A percentile compares a stretch with the other conserved stretches of the same genome.
Evolutionary conservation across 768 basidiomycete species (phyloP).

Genomic region (Podaxis rugospora): DNA sequence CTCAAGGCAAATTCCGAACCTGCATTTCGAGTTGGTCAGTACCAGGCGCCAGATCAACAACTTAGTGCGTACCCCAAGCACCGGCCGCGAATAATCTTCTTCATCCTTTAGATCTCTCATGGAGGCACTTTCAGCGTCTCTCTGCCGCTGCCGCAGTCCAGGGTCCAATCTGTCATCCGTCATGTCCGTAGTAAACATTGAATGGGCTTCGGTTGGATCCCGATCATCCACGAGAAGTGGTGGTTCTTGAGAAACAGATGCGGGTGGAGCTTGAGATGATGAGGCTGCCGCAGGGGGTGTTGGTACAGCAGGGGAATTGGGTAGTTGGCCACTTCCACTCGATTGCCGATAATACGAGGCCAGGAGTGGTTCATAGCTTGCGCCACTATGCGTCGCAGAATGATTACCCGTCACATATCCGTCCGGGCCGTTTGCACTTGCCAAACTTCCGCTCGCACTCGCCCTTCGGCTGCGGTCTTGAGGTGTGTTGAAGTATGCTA

Average conservation of each 20-base stretch:
- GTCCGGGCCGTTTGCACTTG: conserved; percentile 7
- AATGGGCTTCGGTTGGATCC: conserved; percentile 21
- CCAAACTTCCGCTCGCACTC: conserved; percentile 13
- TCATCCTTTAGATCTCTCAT: conserved; percentile 39
- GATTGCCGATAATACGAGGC: conserved; percentile 22
- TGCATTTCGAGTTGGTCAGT: conserved; percentile 17
- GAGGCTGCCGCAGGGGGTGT: conserved; percentile 16
- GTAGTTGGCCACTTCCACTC: not conserved
- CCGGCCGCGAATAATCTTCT: conserved; percentile 52
- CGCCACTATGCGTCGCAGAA: conserved; percentile 10
- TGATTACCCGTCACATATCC: conserved; percentile 7
- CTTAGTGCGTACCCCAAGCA: conserved; percentile 43
- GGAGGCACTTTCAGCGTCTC: conserved; percentile 23
- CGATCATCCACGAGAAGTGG: not conserved
- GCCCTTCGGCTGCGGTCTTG: conserved; percentile 12
- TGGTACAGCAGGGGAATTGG: conserved; percentile 16
- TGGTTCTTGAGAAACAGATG: not conserved
- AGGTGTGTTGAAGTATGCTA: conserved; percentile 31
- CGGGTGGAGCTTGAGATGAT: conserved; percentile 29
- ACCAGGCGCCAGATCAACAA: not conserved
- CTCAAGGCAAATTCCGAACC: conserved; percentile 56
- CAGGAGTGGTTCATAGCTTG: conserved; percentile 23
- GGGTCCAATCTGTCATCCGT: conserved; percentile 43
- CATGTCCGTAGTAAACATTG: conserved; percentile 30
- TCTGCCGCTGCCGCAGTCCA: conserved; percentile 32